Conservation (phyloP, 164 flowering plant species). For the Berberis thunbergii region DNA sequence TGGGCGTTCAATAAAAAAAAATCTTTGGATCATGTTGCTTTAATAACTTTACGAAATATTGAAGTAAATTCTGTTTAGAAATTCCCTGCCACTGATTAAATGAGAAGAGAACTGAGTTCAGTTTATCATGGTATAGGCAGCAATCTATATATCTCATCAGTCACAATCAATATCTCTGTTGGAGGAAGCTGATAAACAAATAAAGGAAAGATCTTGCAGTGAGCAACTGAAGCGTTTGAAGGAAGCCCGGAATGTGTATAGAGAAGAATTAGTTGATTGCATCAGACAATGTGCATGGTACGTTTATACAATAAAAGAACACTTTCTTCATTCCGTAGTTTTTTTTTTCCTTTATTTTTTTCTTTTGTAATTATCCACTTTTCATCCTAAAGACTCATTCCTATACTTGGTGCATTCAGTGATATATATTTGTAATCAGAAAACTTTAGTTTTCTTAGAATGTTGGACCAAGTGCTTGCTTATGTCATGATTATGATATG, state of each 20-base stretch:
- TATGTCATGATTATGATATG: background rate
- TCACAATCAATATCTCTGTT: slow-evolving; percentile 68
- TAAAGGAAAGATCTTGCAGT: slow-evolving; percentile 49
- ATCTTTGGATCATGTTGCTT: too few relatives aligned
- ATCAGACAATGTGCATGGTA: slow-evolving; percentile 91
- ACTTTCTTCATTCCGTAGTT: background rate
- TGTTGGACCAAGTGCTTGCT: background rate
- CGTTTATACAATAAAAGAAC: slow-evolving; percentile 9
- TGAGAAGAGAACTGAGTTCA: background rate
- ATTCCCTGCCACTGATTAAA: background rate
- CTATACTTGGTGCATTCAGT: too few relatives aligned
- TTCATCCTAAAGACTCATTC: background rate
- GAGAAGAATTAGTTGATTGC: slow-evolving; percentile 79
- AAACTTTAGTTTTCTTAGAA: too few relatives aligned
- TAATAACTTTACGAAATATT: too few relatives aligned
- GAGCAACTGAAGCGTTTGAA: slow-evolving; percentile 75
- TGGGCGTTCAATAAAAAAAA: too few relatives aligned
- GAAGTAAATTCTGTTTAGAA: too few relatives aligned
- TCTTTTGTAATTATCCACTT: background rate
- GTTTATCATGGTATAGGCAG: slow-evolving; percentile 44
- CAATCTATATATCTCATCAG: slow-evolving; percentile 74
- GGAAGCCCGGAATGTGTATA: slow-evolving; percentile 65
- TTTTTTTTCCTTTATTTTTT: background rate
- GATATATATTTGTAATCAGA: too few relatives aligned
- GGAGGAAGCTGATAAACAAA: slow-evolving; percentile 88